Evolutionary conservation across 768 basidiomycete genomes (phyloP), one percentile per base, ranked within the genome.

Genomic region (Dioszegia aurantiaca): DNA sequence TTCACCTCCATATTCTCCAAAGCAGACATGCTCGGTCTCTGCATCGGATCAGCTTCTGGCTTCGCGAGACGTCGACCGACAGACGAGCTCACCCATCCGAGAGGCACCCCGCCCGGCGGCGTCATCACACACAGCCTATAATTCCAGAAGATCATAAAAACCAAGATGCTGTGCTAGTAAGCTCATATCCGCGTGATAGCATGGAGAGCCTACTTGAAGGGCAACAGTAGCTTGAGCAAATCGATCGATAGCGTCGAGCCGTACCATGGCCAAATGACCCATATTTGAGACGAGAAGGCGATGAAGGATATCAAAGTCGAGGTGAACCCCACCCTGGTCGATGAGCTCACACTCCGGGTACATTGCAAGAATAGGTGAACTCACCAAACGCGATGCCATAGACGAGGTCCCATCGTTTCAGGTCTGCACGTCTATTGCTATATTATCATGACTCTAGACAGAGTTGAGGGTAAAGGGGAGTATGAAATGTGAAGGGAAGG

Each of bases 261-360:
- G 69, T 93, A 94, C 90, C 90, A 95, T 21, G 90, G 91, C 90
- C 84, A 84, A 73, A 95, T 85, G 59, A 97, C 81, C 78, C 88
- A 92, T 66, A 90, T 82, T 76, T 98, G 94, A 1, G 87, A 85
- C 5, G 88, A 87, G 75, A 90, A 89, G 1, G 89, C 84, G 63
- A 97, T 91, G 77, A 97, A 98, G 6, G 68, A 68, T 61, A 80
- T 78, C 41, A 80, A 68, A 40, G 39, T 8, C n/a, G 70, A 21
- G 4, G 77, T 78, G 11, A 67, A 74, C 9, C 43, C 55, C 31
- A 80, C 74, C 79, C 78, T 79, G 55, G 19, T 16, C 27, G 4
- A 3, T 47, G 27, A 47, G 56, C 44, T 27, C 21, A 26, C 16
- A 12, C 9, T 19, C 31, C 17, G 19, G 9, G n/a, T n/a, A n/a